phyloP scores from a whole-genome alignment of 2,329 filamentous ascomycete genomes.

The Pezicula carpinea region DNA sequence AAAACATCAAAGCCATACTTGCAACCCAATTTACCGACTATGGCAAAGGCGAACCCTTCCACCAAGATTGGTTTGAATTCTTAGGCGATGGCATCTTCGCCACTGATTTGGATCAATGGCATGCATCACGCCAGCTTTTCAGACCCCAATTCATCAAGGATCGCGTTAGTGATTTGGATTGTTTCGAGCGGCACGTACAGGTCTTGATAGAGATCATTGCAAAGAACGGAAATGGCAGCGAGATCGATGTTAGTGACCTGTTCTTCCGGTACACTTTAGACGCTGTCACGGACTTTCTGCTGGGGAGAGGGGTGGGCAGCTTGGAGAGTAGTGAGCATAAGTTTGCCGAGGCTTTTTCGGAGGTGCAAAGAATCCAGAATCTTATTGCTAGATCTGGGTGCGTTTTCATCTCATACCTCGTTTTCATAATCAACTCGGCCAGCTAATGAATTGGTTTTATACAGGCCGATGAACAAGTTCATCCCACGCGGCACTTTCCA shows the following conservation, averaged over 20 bases:
- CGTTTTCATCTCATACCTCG: slow-evolving; percentile 13
- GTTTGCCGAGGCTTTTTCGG: slow-evolving; percentile 79
- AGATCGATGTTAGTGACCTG: slow-evolving; percentile 68
- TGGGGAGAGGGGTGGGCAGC: slow-evolving; percentile 69
- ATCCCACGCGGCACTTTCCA: slow-evolving; percentile 64
- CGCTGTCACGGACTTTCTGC: slow-evolving; percentile 79
- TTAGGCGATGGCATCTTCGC: slow-evolving; percentile 74
- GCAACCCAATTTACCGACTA: slow-evolving; percentile 82
- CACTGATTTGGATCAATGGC: slow-evolving; percentile 77
- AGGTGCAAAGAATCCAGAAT: slow-evolving; percentile 71
- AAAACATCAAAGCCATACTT: slow-evolving; percentile 89
- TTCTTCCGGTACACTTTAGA: slow-evolving; percentile 86
- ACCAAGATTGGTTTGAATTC: slow-evolving; percentile 69
- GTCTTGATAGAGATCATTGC: slow-evolving; percentile 66
- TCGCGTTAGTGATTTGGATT: slow-evolving; percentile 74
- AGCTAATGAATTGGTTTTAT: slow-evolving; percentile 1
- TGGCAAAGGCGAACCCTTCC: slow-evolving; percentile 75
- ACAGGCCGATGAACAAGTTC: slow-evolving; percentile 53
- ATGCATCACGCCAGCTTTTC: slow-evolving; percentile 73
- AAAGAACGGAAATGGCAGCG: slow-evolving; percentile 51
- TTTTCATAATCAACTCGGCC: background rate
- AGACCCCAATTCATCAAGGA: slow-evolving; percentile 84
- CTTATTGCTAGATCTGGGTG: slow-evolving; percentile 60
- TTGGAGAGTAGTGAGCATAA: slow-evolving; percentile 49
- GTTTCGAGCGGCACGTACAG: slow-evolving; percentile 75